Conservation (phyloP, 257 asterid species). For the Oldenlandia corymbosa region DNA sequence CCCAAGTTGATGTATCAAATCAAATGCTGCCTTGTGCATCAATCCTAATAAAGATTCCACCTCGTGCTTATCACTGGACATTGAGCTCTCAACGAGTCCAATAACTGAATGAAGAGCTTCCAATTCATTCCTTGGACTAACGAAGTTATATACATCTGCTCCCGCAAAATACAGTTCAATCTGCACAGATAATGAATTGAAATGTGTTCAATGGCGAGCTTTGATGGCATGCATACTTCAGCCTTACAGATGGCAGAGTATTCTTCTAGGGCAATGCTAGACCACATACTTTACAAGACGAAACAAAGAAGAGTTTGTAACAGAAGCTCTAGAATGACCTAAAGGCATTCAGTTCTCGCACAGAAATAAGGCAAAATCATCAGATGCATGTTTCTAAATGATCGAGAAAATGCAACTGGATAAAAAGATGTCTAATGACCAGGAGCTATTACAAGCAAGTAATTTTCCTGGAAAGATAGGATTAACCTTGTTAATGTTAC, state of each 20-base stretch:
- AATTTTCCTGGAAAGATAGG: slow-evolving; percentile 1
- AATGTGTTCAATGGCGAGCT: background rate
- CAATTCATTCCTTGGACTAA: slow-evolving; percentile 77
- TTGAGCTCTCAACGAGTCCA: slow-evolving; percentile 38
- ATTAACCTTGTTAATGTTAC: background rate
- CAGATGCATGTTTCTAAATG: no score
- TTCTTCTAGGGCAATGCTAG: background rate
- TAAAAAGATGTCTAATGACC: background rate
- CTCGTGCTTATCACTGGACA: slow-evolving; percentile 20
- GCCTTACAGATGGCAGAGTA: background rate
- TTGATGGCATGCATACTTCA: background rate
- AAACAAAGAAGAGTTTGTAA: background rate
- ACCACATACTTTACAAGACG: background rate
- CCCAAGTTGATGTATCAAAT: slow-evolving; percentile 51
- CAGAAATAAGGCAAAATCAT: background rate
- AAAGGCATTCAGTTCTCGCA: background rate
- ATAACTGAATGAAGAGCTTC: slow-evolving; percentile 68
- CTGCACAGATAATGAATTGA: slow-evolving; percentile 39
- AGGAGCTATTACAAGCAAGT: background rate
- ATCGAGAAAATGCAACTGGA: background rate
- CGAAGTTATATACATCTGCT: slow-evolving; percentile 26
- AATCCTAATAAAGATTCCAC: slow-evolving; percentile 22
- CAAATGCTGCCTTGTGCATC: slow-evolving; percentile 35
- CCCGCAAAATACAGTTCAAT: slow-evolving; percentile 73
- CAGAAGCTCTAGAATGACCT: background rate